Percentiles rank a stretch among this genome's conserved stretches.
phyloP scores from a whole-genome alignment of 1,139 yeast species.

The Arxiozyma telluris region DNA sequence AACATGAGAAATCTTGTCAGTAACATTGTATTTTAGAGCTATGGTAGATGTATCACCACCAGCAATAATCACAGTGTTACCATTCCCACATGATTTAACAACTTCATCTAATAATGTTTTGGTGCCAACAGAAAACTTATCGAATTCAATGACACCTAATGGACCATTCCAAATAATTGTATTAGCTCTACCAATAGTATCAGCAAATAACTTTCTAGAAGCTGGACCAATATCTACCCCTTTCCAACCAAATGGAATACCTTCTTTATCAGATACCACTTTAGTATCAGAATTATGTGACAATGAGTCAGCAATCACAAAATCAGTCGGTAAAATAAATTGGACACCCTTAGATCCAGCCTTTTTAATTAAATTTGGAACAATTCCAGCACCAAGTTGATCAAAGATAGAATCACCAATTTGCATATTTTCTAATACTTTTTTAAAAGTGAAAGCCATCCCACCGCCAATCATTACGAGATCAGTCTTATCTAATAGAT shows the following conservation, averaged over 20 bases:
- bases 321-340: slow-evolving; percentile 86
- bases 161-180: slow-evolving; percentile 59
- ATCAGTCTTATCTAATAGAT: slow-evolving; percentile 15
- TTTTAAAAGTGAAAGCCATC: slow-evolving; percentile 18
- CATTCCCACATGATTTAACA: slow-evolving; percentile 74
- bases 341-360: slow-evolving; percentile 92
- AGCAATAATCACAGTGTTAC: slow-evolving; percentile 92
- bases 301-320: slow-evolving; percentile 88
- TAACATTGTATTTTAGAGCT: slow-evolving; percentile 93
- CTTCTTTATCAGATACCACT: slow-evolving; percentile 56
- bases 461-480: slow-evolving; percentile 17
- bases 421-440: slow-evolving; percentile 12
- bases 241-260: slow-evolving; percentile 32
- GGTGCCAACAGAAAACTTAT: slow-evolving; percentile 81
- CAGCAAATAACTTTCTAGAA: slow-evolving; percentile 64
- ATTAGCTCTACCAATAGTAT: slow-evolving; percentile 80
- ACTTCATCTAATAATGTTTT: slow-evolving; percentile 78
- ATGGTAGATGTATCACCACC: slow-evolving; percentile 99
- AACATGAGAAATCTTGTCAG: slow-evolving; percentile 89
- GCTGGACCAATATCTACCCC: slow-evolving; percentile 93
- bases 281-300: slow-evolving; percentile 79
- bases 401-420: slow-evolving; percentile 17
- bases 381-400: slow-evolving; percentile 15
- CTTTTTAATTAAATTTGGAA: slow-evolving; percentile 32
- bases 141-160: slow-evolving; percentile 76